Conservation (phyloP, 169 alveolate genomes). For the Besnoitia besnoiti region DNA sequence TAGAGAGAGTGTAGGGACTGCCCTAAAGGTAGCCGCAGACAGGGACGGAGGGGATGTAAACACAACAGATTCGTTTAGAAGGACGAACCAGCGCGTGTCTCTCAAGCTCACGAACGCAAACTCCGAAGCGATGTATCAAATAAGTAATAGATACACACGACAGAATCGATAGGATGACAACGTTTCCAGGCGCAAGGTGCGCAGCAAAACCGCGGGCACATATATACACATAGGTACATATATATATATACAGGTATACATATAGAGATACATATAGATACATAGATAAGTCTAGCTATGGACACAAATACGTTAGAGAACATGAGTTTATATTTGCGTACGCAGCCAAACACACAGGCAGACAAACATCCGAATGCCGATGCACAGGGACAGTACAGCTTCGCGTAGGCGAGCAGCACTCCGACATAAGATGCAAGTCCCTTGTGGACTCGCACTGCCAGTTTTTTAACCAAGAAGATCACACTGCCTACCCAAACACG, state of each 20-base stretch:
- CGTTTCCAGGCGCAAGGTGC: too few species aligned
- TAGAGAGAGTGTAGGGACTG: slow-evolving; percentile 5
- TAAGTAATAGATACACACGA: too few species aligned
- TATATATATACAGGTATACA: not conserved
- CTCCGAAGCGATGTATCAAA: not conserved
- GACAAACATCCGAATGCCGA: too few species aligned
- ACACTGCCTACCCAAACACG: too few species aligned
- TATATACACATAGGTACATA: not conserved
- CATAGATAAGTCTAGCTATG: not conserved
- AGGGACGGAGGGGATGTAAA: not conserved
- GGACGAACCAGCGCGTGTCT: not conserved
- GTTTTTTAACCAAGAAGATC: too few species aligned
- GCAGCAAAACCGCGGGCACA: not conserved
- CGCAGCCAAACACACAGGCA: too few species aligned
- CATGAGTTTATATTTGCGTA: not conserved
- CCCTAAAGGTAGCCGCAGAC: not conserved
- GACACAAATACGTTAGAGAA: not conserved
- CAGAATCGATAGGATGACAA: too few species aligned
- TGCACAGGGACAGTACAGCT: too few species aligned
- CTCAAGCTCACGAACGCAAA: not conserved
- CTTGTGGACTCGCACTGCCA: too few species aligned
- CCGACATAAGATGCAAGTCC: too few species aligned
- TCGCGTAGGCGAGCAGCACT: not conserved
- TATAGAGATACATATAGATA: not conserved
- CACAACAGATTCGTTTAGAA: not conserved